Percentiles rank a stretch among this genome's conserved stretches.
Evolutionary conservation across 495 filamentous ascomycete genomes (phyloP).

Genomic region (Hypoxylon fragiforme): DNA sequence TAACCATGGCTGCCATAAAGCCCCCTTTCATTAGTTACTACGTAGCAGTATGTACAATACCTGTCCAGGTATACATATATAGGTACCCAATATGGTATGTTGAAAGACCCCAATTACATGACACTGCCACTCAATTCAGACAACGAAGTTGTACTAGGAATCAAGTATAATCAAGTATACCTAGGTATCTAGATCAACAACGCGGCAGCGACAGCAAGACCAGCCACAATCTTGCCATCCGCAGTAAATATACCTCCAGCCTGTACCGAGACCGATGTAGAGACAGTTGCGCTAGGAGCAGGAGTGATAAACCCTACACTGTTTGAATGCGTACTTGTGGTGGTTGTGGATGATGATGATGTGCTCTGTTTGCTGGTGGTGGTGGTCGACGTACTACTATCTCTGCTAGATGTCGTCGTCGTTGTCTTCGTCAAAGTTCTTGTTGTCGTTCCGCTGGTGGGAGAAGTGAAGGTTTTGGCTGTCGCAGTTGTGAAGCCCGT

Average conservation of each 20-base stretch:
- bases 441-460: constrained; percentile 21
- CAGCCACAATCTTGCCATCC: constrained; percentile 17
- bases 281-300: constrained; percentile 9
- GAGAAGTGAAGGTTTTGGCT: constrained; percentile 14
- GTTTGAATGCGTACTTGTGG: constrained; percentile 2
- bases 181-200: constrained; percentile 24
- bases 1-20: too few relatives aligned
- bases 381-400: constrained; percentile 5
- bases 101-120: too few relatives aligned
- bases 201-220: constrained; percentile 21
- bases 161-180: too few relatives aligned
- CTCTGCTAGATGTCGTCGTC: constrained; percentile 6
- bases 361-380: constrained; percentile 3
- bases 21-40: too few relatives aligned
- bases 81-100: too few relatives aligned
- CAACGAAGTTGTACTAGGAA: too few relatives aligned
- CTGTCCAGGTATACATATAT: too few relatives aligned
- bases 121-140: too few relatives aligned
- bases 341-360: neutral
- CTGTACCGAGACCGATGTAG: constrained; percentile 14
- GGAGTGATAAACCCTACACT: constrained; percentile 3
- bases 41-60: too few relatives aligned
- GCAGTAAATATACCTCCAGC: constrained; percentile 27
- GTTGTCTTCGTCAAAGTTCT: constrained; percentile 20
- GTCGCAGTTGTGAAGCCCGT: constrained; percentile 1